Conservation (phyloP, 2,329 filamentous ascomycete genomes). For the Leptographium lundbergii region DNA sequence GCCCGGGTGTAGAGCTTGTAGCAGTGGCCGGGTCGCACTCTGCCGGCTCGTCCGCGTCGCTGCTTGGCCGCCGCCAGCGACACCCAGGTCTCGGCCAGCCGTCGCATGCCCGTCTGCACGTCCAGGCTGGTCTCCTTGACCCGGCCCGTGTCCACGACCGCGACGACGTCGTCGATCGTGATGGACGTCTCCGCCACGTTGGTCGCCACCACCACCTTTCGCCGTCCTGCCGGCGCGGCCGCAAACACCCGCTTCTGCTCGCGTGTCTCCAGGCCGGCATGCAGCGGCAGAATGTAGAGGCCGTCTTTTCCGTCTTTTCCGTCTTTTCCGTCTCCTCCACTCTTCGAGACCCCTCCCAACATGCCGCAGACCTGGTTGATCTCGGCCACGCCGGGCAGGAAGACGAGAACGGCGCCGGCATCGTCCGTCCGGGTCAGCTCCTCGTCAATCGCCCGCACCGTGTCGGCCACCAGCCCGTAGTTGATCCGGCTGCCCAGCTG, state of each 20-base stretch:
- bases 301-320: neutral
- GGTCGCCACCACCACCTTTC: conserved; percentile 88
- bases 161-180: conserved; percentile 94
- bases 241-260: conserved; percentile 85
- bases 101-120: conserved; percentile 82
- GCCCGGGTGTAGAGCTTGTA: conserved; percentile 91
- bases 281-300: conserved; percentile 72
- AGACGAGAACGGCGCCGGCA: conserved; percentile 85
- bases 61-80: conserved; percentile 92
- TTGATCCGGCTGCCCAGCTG: conserved; percentile 76
- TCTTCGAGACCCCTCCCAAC: conserved; percentile 34
- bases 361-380: conserved; percentile 70
- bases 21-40: conserved; percentile 81
- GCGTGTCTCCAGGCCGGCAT: conserved; percentile 77
- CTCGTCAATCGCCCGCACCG: conserved; percentile 68
- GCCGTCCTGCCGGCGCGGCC: conserved; percentile 60
- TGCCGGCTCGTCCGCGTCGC: conserved; percentile 79
- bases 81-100: conserved; percentile 89
- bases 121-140: conserved; percentile 97
- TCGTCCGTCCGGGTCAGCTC: conserved; percentile 52
- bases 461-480: conserved; percentile 72
- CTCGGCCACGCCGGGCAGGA: conserved; percentile 82
- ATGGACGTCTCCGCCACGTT: conserved; percentile 98
- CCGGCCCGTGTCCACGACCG: conserved; percentile 86
- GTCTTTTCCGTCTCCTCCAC: conserved; percentile 24